These are phyloP conservation scores for Boletus patriciae DNA, from an alignment of 768 basidiomycete species.

Conservation along the genomic window DNA sequence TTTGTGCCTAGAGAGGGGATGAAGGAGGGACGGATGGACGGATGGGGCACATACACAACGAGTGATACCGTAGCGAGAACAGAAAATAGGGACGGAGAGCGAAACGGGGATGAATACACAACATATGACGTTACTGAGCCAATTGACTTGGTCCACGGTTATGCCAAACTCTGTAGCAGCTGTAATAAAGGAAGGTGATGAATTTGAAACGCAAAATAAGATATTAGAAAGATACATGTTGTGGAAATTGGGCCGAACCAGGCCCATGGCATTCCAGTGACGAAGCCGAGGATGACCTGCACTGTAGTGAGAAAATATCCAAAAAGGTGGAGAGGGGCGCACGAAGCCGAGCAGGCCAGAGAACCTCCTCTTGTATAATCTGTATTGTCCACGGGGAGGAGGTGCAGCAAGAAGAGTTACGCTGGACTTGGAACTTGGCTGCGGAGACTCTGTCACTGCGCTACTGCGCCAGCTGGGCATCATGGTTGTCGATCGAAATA, in stretches of 20 bases:
- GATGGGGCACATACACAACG: slow-evolving; percentile 52
- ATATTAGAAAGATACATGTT: slow-evolving; percentile 43
- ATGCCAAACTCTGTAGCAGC: slow-evolving; percentile 66
- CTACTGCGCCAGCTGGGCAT: not conserved
- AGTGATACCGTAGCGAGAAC: slow-evolving; percentile 58
- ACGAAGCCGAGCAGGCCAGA: slow-evolving; percentile 63
- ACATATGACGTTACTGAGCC: slow-evolving; percentile 72
- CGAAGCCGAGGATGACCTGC: slow-evolving; percentile 62
- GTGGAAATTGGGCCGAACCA: slow-evolving; percentile 88
- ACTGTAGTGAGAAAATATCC: not conserved
- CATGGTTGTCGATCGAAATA: not conserved
- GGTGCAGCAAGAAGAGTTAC: not conserved
- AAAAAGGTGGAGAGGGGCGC: not conserved
- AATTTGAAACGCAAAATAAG: not conserved
- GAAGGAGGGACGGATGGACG: not conserved
- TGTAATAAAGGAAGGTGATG: slow-evolving; percentile 25
- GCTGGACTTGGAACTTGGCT: not conserved
- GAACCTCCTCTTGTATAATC: slow-evolving; percentile 71
- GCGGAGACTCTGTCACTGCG: not conserved
- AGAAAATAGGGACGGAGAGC: slow-evolving; percentile 56
- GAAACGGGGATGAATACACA: slow-evolving; percentile 64
- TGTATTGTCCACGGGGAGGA: slow-evolving; percentile 38
- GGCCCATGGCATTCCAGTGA: slow-evolving; percentile 66
- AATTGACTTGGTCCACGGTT: slow-evolving; percentile 70
- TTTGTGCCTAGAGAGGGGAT: slow-evolving; percentile 50